Base-by-base conservation (phyloP, 2,329 filamentous ascomycete species). In the Hymenoscyphus repandus region DNA sequence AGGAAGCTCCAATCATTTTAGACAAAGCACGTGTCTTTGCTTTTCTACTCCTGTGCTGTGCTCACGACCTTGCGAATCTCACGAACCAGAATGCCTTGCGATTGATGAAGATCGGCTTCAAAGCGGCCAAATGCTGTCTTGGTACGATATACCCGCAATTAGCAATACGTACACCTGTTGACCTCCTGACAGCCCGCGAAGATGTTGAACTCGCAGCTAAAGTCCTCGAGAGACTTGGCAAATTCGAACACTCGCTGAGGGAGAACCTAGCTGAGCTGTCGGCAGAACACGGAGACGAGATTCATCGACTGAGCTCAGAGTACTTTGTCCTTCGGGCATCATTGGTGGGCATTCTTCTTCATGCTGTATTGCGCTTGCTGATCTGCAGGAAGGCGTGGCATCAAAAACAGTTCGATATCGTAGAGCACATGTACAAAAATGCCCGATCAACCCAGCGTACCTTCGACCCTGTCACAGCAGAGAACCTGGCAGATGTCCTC, bases 391-490 rank as follows among this genome's bases (percentile, higher is more conserved):
- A 92, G 88, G 79, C 84, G 30, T 95, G 85, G 83, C 82, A 83
- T 59, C 83, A 90, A 62, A 75, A 80, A 37, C 79, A 85, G 37
- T 73, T 86, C 12, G 86, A 92, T 51, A 78, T 90, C 43, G 88
- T 88, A 27, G 88, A 95, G 49, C 82, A 89, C 66, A 82, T 93
- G 74, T 91, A 85, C 66, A 68, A 68, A 33, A 87, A 87, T 59
- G 68, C 80, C 1, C 69, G 71, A 59, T 69, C 54, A n/a, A 66
- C 69, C 9, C 66, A 59, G 34, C 62, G 61, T 18, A 61, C 47
- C 48, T 64, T 79, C 2, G 75, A 83, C 39, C 66, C 75, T 0
- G 55, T 67, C 2, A 74, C 74, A 1, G 73, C 76, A 1, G 85
- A 91, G 64, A 74, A 72, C 34, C 68, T 91, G 39, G 77, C 83